phyloP scores from a whole-genome alignment of 495 filamentous ascomycete species.

The Symbiotaphrina buchneri region DNA sequence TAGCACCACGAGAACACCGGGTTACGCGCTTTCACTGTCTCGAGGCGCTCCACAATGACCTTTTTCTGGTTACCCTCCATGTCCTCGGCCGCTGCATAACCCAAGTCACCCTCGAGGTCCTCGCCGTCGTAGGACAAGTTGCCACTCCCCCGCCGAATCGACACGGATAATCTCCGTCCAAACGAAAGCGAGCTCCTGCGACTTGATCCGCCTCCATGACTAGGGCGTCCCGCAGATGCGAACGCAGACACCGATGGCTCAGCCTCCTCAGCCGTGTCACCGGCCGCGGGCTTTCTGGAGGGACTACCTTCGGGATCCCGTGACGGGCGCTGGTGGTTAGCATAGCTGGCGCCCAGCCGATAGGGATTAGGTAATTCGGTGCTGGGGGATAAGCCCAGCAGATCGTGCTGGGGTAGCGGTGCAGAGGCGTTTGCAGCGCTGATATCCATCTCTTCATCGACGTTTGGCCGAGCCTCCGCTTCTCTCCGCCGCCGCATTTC shows the following conservation, averaged over 20 bases:
- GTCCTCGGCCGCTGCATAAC: constrained; percentile 82
- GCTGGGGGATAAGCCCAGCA: constrained; percentile 45
- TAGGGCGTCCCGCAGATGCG: neutral
- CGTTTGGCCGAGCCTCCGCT: constrained; percentile 26
- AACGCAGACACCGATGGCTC: neutral
- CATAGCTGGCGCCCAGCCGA: constrained; percentile 43
- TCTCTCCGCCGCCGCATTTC: constrained; percentile 40
- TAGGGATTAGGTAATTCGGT: constrained; percentile 59
- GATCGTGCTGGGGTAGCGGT: constrained; percentile 34
- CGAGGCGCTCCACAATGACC: constrained; percentile 89
- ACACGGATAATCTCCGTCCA: constrained; percentile 11
- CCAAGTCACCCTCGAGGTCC: constrained; percentile 76
- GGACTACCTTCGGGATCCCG: constrained; percentile 10
- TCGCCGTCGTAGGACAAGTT: constrained; percentile 30
- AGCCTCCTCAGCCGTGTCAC: constrained; percentile 5
- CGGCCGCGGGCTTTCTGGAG: constrained; percentile 5
- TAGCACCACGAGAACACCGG: constrained; percentile 97
- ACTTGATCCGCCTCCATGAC: neutral
- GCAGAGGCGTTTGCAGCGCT: constrained; percentile 43
- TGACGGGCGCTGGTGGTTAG: constrained; percentile 7
- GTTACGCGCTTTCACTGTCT: constrained; percentile 85
- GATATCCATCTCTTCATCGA: constrained; percentile 81
- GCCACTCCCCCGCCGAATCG: constrained; percentile 4
- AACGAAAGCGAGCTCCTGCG: constrained; percentile 1
- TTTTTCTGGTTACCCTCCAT: constrained; percentile 75